Conservation (phyloP, 176 grass and related monocot genomes). For the Microstegium vimineum region DNA sequence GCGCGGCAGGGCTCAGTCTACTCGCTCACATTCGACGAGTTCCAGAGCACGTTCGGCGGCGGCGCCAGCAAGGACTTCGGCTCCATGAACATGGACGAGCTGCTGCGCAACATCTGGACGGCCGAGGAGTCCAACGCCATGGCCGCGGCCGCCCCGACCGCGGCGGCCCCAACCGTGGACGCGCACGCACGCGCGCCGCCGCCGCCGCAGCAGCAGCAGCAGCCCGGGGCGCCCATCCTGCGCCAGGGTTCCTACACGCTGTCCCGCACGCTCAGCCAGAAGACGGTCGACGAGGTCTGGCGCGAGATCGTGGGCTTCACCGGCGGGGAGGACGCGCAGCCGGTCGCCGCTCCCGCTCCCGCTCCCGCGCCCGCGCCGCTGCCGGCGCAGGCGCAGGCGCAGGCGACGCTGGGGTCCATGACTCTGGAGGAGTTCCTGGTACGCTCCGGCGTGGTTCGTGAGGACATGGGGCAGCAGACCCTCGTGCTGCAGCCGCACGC, state of each 20-base stretch:
- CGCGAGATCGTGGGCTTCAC: constrained; percentile 44
- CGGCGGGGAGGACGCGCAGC: not conserved
- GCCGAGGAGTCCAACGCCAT: constrained; percentile 83
- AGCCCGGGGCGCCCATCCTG: constrained; percentile 31
- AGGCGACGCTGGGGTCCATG: constrained; percentile 73
- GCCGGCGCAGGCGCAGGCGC: not conserved
- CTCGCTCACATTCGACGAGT: constrained; percentile 86
- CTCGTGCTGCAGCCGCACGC: constrained; percentile 27
- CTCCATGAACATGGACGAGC: constrained; percentile 97
- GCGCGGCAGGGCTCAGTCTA: constrained; percentile 74
- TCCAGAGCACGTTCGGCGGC: constrained; percentile 61
- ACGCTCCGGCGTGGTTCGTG: constrained; percentile 72
- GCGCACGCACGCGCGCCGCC: not conserved
- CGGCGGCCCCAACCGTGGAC: not conserved
- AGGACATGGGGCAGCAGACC: constrained; percentile 44
- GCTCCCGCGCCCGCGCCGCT: not conserved
- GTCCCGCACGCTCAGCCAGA: constrained; percentile 76
- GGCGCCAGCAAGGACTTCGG: constrained; percentile 72
- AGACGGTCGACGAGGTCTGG: constrained; percentile 91
- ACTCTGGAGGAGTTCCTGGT: constrained; percentile 94
- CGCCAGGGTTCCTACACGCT: constrained; percentile 76
- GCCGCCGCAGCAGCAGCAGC: not conserved
- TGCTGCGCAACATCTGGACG: constrained; percentile 85
- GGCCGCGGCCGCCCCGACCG: not conserved
- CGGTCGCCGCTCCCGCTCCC: not conserved